These are phyloP conservation scores for Botrytis pseudocinerea DNA, from an alignment of 2,329 filamentous ascomycete genomes.

Conservation along the genomic window DNA sequence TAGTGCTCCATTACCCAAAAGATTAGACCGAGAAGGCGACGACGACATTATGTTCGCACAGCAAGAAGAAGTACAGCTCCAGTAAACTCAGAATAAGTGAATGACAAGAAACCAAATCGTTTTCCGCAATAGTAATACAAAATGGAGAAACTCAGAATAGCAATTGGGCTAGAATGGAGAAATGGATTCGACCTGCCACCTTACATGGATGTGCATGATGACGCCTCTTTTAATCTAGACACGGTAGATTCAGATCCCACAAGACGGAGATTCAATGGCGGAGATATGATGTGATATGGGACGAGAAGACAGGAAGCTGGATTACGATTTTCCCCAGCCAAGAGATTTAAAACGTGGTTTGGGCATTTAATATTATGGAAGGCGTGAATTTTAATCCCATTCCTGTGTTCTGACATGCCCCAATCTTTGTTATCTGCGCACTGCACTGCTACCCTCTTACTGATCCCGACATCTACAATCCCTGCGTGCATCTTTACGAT, in stretches of 20 bases:
- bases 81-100: neutral
- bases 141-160: neutral
- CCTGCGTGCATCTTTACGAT: constrained; percentile 9
- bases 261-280: neutral
- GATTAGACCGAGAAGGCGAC: constrained; percentile 17
- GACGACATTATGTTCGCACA: constrained; percentile 9
- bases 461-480: neutral
- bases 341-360: neutral
- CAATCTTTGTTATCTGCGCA: neutral
- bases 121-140: neutral
- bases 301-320: neutral
- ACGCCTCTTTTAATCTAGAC: neutral
- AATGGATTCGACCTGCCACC: neutral
- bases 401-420: neutral
- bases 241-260: neutral
- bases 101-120: neutral
- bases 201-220: constrained; percentile 16
- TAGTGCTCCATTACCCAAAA: constrained; percentile 31
- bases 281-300: neutral
- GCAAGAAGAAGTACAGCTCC: neutral
- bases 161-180: neutral
- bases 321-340: neutral
- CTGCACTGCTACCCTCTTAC: neutral
- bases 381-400: neutral
- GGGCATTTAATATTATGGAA: neutral